phyloP scores from a whole-genome alignment of 345 rosid species.

The Populus simonii region DNA sequence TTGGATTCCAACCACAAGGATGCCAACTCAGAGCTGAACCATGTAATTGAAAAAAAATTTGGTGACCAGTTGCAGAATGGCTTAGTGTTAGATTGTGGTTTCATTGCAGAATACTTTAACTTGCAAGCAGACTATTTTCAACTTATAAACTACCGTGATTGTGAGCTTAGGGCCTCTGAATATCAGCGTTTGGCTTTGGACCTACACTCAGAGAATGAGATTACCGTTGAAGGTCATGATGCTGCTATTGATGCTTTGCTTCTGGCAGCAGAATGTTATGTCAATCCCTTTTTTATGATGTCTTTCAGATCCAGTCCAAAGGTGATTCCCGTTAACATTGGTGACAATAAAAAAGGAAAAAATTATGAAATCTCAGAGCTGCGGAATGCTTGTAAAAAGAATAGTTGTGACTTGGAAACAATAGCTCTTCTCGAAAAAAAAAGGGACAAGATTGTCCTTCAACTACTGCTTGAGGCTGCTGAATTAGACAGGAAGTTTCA shows the following conservation, averaged over 20 bases:
- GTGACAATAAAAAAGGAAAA: conserved; percentile 25
- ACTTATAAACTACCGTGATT: conserved; percentile 55
- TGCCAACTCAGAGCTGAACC: conserved; percentile 35
- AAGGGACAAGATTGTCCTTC: conserved; percentile 70
- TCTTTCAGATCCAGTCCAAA: conserved; percentile 41
- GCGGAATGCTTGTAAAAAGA: conserved; percentile 32
- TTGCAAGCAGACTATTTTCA: conserved; percentile 67
- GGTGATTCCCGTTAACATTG: conserved; percentile 13
- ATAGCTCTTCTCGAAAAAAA: conserved; percentile 56
- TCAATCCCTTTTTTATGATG: conserved; percentile 70
- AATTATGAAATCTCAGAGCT: conserved; percentile 27
- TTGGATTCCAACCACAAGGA: conserved; percentile 32
- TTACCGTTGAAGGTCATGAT: conserved; percentile 64
- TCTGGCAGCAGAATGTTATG: conserved; percentile 83
- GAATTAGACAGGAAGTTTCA: conserved; percentile 56
- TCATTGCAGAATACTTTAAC: conserved; percentile 51
- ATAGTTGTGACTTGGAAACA: conserved; percentile 34
- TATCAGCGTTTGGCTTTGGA: conserved; percentile 69
- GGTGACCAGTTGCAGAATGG: conserved; percentile 33
- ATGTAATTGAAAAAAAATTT: conserved; percentile 26
- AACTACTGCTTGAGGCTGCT: conserved; percentile 69
- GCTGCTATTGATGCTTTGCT: conserved; percentile 83
- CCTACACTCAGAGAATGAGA: conserved; percentile 50
- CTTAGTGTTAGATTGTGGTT: conserved; percentile 53
- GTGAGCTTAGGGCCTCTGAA: conserved; percentile 78